Percentiles rank a stretch among this genome's conserved stretches.
These are phyloP conservation scores for Metarhizium sp. DNA, from an alignment of 2,329 filamentous ascomycete species.

Conservation along the genomic window DNA sequence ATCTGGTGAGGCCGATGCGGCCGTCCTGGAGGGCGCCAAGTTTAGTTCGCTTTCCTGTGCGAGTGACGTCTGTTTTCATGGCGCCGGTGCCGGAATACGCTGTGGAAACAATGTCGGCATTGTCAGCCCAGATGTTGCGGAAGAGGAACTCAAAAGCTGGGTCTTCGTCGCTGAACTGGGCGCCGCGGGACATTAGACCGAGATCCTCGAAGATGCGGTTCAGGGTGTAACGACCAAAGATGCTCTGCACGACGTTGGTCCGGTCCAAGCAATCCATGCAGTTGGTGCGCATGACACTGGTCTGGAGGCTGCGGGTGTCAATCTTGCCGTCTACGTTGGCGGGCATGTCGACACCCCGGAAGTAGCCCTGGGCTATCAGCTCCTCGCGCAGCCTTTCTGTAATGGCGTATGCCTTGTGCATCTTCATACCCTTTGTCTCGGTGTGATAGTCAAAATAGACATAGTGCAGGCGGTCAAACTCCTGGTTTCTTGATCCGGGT, in stretches of 20 bases:
- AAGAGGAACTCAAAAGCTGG: constrained; percentile 79
- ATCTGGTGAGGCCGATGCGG: constrained; percentile 80
- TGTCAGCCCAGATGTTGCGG: constrained; percentile 97
- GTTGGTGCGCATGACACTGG: constrained; percentile 88
- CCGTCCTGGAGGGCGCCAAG: constrained; percentile 78
- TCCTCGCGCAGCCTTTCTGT: constrained; percentile 73
- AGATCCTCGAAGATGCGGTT: constrained; percentile 82
- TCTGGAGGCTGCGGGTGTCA: constrained; percentile 74
- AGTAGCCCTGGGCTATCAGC: constrained; percentile 76
- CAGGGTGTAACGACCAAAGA: constrained; percentile 83
- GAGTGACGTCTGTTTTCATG: constrained; percentile 95
- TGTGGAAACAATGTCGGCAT: constrained; percentile 87
- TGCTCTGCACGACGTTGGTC: constrained; percentile 96
- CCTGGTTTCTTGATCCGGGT: constrained; percentile 43
- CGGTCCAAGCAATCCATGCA: constrained; percentile 99
- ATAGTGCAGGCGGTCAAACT: constrained; percentile 84
- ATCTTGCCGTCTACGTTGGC: constrained; percentile 60
- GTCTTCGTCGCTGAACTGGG: constrained; percentile 69
- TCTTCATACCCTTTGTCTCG: constrained; percentile 90
- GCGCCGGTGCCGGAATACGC: constrained; percentile 94
- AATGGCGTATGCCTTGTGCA: constrained; percentile 83
- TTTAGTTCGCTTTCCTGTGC: constrained; percentile 83
- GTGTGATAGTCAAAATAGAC: constrained; percentile 98
- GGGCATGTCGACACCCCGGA: constrained; percentile 81
- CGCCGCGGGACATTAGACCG: constrained; percentile 66